A percentile compares a stretch with the other conserved stretches of the same genome.
These are phyloP conservation scores for Helianthus tuberosus DNA, from an alignment of 129 eudicot genomes.

Conservation along the genomic window DNA sequence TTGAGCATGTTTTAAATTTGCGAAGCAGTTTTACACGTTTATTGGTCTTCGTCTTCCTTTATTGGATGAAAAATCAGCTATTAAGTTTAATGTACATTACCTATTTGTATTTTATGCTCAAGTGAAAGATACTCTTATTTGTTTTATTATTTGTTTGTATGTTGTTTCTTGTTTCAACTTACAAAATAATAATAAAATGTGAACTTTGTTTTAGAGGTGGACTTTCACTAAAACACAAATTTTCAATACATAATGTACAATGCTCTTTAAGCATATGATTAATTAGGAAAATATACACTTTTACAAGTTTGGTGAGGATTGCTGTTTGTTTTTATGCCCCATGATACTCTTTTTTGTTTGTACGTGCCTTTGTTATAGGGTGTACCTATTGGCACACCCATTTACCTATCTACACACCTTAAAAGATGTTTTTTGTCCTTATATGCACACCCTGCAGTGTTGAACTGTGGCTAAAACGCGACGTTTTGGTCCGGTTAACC, in stretches of 20 bases:
- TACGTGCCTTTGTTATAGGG: no score
- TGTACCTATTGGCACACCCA: no score
- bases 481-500: no score
- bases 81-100: conserved; percentile 18
- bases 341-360: conserved; percentile 17
- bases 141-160: conserved; percentile 25
- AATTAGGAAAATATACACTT: no score
- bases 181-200: neutral
- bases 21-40: neutral
- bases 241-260: no score
- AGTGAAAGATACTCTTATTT: conserved; percentile 16
- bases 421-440: no score
- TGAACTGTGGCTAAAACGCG: no score
- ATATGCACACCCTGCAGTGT: no score
- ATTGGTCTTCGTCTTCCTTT: neutral
- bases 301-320: no score
- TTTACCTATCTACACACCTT: no score
- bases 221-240: neutral
- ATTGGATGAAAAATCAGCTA: conserved; percentile 1
- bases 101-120: conserved; percentile 24
- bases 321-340: conserved; percentile 24
- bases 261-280: no score
- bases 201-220: neutral
- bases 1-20: conserved; percentile 1
- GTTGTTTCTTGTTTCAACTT: conserved; percentile 15